phyloP scores from a whole-genome alignment of 2,329 filamentous ascomycete genomes.

The Fusarium cicatricum region DNA sequence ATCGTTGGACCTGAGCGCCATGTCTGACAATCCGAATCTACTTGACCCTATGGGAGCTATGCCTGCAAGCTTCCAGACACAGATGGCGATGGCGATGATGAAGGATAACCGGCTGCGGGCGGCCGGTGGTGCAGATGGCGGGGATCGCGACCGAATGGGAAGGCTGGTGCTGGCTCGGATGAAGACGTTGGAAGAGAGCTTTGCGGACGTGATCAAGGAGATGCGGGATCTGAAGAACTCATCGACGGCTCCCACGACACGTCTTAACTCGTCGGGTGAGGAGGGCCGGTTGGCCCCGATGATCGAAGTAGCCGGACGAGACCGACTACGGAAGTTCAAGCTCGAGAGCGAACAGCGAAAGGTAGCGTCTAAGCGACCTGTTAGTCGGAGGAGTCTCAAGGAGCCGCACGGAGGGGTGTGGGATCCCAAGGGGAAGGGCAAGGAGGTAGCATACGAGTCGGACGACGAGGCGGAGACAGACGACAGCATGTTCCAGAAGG shows the following conservation, averaged over 20 bases:
- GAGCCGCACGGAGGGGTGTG: slow-evolving; percentile 48
- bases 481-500: slow-evolving; percentile 44
- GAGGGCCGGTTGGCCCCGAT: slow-evolving; percentile 42
- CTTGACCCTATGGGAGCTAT: slow-evolving; percentile 70
- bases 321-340: slow-evolving; percentile 40
- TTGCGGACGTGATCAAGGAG: slow-evolving; percentile 85
- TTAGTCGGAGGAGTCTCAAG: slow-evolving; percentile 54
- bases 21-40: slow-evolving; percentile 72
- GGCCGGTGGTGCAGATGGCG: slow-evolving; percentile 47
- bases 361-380: slow-evolving; percentile 45
- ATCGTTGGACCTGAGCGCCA: slow-evolving; percentile 76
- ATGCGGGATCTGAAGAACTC: slow-evolving; percentile 70
- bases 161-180: slow-evolving; percentile 87
- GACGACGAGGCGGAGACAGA: slow-evolving; percentile 48
- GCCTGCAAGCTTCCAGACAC: slow-evolving; percentile 81
- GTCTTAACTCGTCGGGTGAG: slow-evolving; percentile 61
- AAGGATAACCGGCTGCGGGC: slow-evolving; percentile 62
- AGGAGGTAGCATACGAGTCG: slow-evolving; percentile 51
- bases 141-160: slow-evolving; percentile 73
- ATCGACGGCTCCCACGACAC: slow-evolving; percentile 57
- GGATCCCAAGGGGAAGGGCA: slow-evolving; percentile 58
- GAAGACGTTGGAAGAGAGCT: slow-evolving; percentile 92
- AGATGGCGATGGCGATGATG: slow-evolving; percentile 77
- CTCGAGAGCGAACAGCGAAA: slow-evolving; percentile 38
- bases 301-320: slow-evolving; percentile 48